Evolutionary conservation across 306 rosid genomes (phyloP), one percentile per base, ranked within the genome.

Genomic region (Castanospermum australe): DNA sequence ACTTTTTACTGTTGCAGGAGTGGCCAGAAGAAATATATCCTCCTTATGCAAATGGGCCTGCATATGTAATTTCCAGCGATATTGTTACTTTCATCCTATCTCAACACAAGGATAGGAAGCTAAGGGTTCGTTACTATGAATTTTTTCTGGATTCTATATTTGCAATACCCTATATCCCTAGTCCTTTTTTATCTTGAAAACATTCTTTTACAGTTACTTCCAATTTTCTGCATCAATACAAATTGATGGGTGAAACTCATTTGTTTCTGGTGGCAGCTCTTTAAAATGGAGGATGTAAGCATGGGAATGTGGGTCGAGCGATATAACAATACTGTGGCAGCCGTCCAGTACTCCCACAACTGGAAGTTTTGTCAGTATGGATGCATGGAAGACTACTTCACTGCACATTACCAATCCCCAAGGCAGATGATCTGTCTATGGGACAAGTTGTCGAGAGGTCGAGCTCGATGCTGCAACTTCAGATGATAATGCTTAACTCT

Each of bases 301-400:
- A 93, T 93, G 98, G 98, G 97, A 75, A 91, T 93, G 98, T 93
- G 98, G 98, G 98, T 93, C 0, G 90, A 89, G 81, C 87, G 88
- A 48, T 92, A 73, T 73, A 76, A 90, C 82, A 63, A 82, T 12
- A 83, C 88, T 3, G 39, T 11, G 30, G 75, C 45, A 6, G 67
- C 60, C 0, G 97, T 95, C 22, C 97, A 87, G 76, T 95, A 95
- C 85, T 91, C 99, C 0, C 99, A 95, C 81, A 93, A 79, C 89
- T 95, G 99, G 99, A 95, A 93, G 81, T 95, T 93, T 77, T 95
- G 99, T 86, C 99, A 95, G 86, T 95, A 95, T 38, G 98, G 98
- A 20, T 95, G 99, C 83, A 82, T 90, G 87, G 99, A 90, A 41
- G 87, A 84, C 71, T 95, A 95, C 85, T 95, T 78, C 85, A 93